A percentile compares a stretch with the other conserved stretches of the same genome.
Conservation (phyloP, 352 stramenopile species). For the Pythium coloratum region DNA sequence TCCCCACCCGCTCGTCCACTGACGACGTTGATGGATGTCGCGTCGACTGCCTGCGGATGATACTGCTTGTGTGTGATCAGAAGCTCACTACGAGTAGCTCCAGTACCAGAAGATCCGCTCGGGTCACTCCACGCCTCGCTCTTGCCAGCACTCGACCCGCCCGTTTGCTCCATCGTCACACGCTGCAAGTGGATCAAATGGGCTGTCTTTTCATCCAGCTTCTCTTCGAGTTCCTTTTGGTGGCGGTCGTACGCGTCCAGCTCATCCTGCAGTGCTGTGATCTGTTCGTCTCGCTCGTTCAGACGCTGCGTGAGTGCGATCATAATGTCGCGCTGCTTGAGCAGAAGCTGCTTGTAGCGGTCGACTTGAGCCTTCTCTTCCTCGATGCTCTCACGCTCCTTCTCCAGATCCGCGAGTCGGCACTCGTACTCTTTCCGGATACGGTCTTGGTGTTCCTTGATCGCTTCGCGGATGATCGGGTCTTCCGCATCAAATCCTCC, state of each 20-base stretch:
- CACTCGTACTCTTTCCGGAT: constrained; percentile 92
- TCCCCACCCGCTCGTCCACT: constrained; percentile 8
- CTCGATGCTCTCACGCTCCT: constrained; percentile 93
- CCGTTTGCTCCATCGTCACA: constrained; percentile 87
- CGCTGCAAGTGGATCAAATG: constrained; percentile 93
- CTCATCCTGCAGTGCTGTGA: constrained; percentile 94
- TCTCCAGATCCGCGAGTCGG: constrained; percentile 91
- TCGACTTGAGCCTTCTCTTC: constrained; percentile 95
- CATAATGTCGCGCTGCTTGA: constrained; percentile 97
- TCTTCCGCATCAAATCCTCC: constrained; percentile 64
- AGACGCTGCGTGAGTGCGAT: constrained; percentile 94
- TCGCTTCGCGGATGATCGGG: constrained; percentile 71
- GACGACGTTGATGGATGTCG: constrained; percentile 13
- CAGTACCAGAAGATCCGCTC: not conserved
- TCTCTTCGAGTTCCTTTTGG: constrained; percentile 92
- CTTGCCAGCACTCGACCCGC: constrained; percentile 7
- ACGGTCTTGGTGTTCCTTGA: constrained; percentile 90
- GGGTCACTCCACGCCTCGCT: not conserved
- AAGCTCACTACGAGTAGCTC: constrained; percentile 30
- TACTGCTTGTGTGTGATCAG: constrained; percentile 76
- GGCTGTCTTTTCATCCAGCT: constrained; percentile 93
- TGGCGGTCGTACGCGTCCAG: constrained; percentile 93
- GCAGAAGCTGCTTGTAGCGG: constrained; percentile 94
- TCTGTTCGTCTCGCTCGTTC: constrained; percentile 95
- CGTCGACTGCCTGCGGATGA: constrained; percentile 37